These are phyloP conservation scores for Boletus reticulatus DNA, from an alignment of 768 basidiomycete genomes.

Conservation along the genomic window DNA sequence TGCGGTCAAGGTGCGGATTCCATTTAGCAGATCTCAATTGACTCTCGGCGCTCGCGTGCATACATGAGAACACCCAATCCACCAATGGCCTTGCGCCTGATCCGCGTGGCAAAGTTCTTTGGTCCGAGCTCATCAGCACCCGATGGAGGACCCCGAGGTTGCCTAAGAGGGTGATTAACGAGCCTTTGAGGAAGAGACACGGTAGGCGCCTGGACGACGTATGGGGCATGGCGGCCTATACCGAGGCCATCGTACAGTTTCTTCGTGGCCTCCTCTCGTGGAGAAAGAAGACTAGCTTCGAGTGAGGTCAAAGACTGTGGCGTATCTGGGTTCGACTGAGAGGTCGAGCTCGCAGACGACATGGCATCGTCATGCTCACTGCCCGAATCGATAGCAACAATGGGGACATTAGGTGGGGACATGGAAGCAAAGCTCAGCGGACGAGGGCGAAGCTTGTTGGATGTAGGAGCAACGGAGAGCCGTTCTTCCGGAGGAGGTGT, in stretches of 20 bases:
- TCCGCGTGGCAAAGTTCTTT: slow-evolving; percentile 86
- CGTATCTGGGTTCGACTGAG: slow-evolving; percentile 72
- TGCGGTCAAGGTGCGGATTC: slow-evolving; percentile 7
- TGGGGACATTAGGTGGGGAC: slow-evolving; percentile 43
- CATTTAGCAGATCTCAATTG: slow-evolving; percentile 65
- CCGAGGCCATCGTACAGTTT: slow-evolving; percentile 87
- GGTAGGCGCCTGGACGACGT: slow-evolving; percentile 16
- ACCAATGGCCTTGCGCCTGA: slow-evolving; percentile 81
- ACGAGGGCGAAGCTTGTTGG: slow-evolving; percentile 53
- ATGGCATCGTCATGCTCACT: slow-evolving; percentile 54
- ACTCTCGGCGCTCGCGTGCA: slow-evolving; percentile 76
- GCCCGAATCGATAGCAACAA: slow-evolving; percentile 55
- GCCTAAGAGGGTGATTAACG: slow-evolving; percentile 73
- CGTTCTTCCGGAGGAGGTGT: slow-evolving; percentile 70
- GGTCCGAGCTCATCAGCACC: slow-evolving; percentile 84
- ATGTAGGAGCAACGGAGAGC: slow-evolving; percentile 43
- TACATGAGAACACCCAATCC: slow-evolving; percentile 77
- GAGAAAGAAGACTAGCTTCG: slow-evolving; percentile 59
- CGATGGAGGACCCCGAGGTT: slow-evolving; percentile 86
- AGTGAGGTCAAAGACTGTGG: slow-evolving; percentile 66
- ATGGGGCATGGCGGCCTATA: slow-evolving; percentile 66
- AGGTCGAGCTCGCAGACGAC: slow-evolving; percentile 59
- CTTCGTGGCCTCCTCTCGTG: slow-evolving; percentile 84
- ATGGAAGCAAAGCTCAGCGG: slow-evolving; percentile 61
- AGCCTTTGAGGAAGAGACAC: slow-evolving; percentile 46